Conservation (phyloP, 1,139 yeast species). For the Hemisphaericaspora subhashii region DNA sequence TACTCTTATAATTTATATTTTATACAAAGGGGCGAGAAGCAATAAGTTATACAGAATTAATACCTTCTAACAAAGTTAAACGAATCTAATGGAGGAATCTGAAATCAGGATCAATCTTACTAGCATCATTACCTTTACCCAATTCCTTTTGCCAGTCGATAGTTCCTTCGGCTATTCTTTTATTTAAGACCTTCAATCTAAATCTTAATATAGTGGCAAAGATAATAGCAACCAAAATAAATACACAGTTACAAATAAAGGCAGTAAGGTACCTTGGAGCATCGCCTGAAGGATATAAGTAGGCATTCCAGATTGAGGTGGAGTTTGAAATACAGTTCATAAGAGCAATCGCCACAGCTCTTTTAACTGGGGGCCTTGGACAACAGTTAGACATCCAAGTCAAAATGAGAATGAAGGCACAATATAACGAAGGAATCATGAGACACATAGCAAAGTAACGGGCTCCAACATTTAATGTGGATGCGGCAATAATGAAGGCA, state of each 20-base stretch:
- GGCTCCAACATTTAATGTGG: constrained; percentile 57
- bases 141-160: constrained; percentile 54
- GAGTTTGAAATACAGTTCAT: constrained; percentile 55
- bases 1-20: not conserved
- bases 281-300: constrained; percentile 41
- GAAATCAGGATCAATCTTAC: constrained; percentile 43
- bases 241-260: constrained; percentile 50
- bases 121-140: constrained; percentile 48
- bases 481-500: constrained; percentile 54
- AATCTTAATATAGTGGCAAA: constrained; percentile 42
- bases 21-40: no score
- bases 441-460: constrained; percentile 63
- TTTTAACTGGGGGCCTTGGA: constrained; percentile 54
- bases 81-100: constrained; percentile 31
- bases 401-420: constrained; percentile 54
- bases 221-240: constrained; percentile 39
- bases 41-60: no score
- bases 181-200: constrained; percentile 40
- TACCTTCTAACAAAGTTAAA: not conserved
- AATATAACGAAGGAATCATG: constrained; percentile 58
- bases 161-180: constrained; percentile 43
- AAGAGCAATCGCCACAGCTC: constrained; percentile 53
- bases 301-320: constrained; percentile 55
- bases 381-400: constrained; percentile 57
- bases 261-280: constrained; percentile 50